phyloP scores from a whole-genome alignment of 2,329 filamentous ascomycete species.

The Aspergillus fumigatus region DNA sequence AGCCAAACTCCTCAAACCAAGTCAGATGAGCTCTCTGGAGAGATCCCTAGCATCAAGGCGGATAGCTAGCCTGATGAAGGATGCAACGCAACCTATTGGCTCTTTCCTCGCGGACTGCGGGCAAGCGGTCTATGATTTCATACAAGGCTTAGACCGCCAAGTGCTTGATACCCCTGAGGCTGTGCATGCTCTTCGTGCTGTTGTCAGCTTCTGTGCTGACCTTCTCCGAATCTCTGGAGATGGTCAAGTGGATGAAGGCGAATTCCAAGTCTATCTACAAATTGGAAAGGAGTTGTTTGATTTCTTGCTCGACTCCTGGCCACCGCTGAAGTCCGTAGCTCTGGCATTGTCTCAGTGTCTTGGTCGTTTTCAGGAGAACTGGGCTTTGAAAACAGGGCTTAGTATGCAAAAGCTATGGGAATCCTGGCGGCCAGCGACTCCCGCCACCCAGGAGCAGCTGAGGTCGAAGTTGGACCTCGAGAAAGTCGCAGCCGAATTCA shows the following conservation, averaged over 20 bases:
- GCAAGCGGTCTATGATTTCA: constrained; percentile 31
- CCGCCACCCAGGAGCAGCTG: constrained; percentile 33
- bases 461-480: constrained; percentile 34
- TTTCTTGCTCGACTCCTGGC: constrained; percentile 28
- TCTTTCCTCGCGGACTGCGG: constrained; percentile 36
- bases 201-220: constrained; percentile 47
- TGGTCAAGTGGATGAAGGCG: constrained; percentile 47
- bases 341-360: constrained; percentile 29
- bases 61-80: constrained; percentile 39
- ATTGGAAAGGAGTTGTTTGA: constrained; percentile 32
- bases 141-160: constrained; percentile 26
- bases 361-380: constrained; percentile 62
- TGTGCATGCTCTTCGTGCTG: constrained; percentile 23
- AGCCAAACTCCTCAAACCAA: constrained; percentile 34
- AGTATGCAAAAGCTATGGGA: constrained; percentile 80
- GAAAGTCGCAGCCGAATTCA: constrained; percentile 32
- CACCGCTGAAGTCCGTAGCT: constrained; percentile 24
- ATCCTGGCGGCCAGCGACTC: constrained; percentile 59
- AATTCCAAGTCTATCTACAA: constrained; percentile 52
- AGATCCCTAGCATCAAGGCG: constrained; percentile 38
- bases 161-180: constrained; percentile 22
- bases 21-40: constrained; percentile 39
- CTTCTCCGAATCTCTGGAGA: constrained; percentile 42
- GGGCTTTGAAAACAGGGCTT: constrained; percentile 68
- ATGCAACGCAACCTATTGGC: constrained; percentile 38